phyloP scores from a whole-genome alignment of 352 stramenopile genomes.

The Pythium coloratum region DNA sequence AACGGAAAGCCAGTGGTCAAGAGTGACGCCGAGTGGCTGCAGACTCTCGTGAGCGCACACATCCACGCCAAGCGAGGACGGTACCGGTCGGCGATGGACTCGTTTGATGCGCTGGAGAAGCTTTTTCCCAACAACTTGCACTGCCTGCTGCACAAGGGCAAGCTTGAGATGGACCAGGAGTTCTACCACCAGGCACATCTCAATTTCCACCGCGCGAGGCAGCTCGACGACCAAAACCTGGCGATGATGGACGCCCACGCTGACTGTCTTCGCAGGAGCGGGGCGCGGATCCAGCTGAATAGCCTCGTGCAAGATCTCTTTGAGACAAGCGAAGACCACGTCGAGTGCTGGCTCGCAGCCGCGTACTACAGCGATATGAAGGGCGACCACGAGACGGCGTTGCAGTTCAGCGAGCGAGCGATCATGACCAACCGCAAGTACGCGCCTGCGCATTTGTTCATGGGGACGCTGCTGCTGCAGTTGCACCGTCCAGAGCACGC shows the following conservation, averaged over 20 bases:
- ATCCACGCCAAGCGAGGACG: conserved; percentile 46
- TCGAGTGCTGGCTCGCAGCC: conserved; percentile 71
- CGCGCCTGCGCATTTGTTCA: conserved; percentile 59
- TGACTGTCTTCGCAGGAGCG: conserved; percentile 54
- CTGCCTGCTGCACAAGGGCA: conserved; percentile 49
- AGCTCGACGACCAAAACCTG: conserved; percentile 68
- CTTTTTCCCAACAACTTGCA: conserved; percentile 74
- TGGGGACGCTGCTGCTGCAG: conserved; percentile 57
- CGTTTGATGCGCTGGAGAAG: conserved; percentile 27
- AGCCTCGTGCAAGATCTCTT: conserved; percentile 75
- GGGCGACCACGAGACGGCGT: conserved; percentile 58
- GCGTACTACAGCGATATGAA: conserved; percentile 79
- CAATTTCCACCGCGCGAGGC: conserved; percentile 53
- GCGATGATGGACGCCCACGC: conserved; percentile 66
- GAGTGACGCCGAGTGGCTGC: conserved; percentile 54
- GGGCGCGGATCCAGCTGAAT: conserved; percentile 50
- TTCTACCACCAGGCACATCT: conserved; percentile 54
- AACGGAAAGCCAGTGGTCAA: not conserved
- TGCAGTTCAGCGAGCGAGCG: conserved; percentile 74
- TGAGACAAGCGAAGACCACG: conserved; percentile 48
- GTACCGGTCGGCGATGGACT: conserved; percentile 33
- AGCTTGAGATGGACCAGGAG: conserved; percentile 65
- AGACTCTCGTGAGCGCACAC: conserved; percentile 56
- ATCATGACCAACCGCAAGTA: conserved; percentile 42
- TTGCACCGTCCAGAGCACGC: conserved; percentile 65